Evolutionary conservation across 2,329 filamentous ascomycete genomes (phyloP).

Genomic region (Nemania bipapillata): DNA sequence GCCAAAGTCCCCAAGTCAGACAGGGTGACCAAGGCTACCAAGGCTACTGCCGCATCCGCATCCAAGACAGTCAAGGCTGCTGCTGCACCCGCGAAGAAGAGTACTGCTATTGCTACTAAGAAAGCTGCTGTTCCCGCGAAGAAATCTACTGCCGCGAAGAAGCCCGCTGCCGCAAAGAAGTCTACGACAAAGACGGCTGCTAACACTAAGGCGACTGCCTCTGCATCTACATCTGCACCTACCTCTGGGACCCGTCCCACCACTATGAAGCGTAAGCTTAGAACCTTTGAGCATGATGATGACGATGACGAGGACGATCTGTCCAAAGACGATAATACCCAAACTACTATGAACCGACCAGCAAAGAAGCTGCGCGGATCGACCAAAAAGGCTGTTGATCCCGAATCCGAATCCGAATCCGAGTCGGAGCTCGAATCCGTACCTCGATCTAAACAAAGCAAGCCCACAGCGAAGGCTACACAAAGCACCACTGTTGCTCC

Average conservation of each 20-base stretch:
- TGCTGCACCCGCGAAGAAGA: constrained; percentile 30
- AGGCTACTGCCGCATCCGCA: no score
- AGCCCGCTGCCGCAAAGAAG: constrained; percentile 32
- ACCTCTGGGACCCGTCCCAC: neutral
- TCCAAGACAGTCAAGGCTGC: constrained; percentile 48
- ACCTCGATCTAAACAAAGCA: constrained; percentile 27
- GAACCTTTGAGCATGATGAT: constrained; percentile 58
- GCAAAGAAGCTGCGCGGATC: constrained; percentile 59
- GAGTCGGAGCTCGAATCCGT: constrained; percentile 48
- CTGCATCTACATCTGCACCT: neutral
- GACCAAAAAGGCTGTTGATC: constrained; percentile 57
- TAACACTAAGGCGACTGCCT: constrained; percentile 38
- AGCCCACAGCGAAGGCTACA: constrained; percentile 1
- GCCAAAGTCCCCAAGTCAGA: constrained; percentile 54
- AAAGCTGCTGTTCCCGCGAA: constrained; percentile 52
- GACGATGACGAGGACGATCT: constrained; percentile 63
- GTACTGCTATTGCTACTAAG: constrained; percentile 54
- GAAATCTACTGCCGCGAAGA: constrained; percentile 21
- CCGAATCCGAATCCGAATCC: constrained; percentile 45
- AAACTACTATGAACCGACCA: constrained; percentile 50
- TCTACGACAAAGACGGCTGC: constrained; percentile 54
- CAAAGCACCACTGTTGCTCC: constrained; percentile 34
- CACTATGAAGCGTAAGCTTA: constrained; percentile 64
- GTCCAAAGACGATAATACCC: constrained; percentile 39
- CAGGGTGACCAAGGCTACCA: constrained; percentile 47